Conservation (phyloP, 2,329 filamentous ascomycete species). For the Cladophialophora chaetospira region DNA sequence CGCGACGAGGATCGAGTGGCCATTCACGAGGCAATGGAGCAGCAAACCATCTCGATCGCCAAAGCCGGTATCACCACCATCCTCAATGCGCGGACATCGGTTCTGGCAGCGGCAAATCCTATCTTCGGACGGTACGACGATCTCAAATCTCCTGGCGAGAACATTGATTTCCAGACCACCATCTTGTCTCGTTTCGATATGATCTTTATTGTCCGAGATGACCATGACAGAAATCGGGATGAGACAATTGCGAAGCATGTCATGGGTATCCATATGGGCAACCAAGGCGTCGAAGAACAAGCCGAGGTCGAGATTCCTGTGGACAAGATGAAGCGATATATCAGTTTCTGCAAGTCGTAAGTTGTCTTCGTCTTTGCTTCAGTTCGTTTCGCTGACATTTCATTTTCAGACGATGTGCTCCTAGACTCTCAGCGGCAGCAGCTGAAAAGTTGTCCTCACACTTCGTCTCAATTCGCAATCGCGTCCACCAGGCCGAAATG, state of each 20-base stretch:
- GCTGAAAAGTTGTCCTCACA: constrained; percentile 95
- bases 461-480: constrained; percentile 92
- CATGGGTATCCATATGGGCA: constrained; percentile 95
- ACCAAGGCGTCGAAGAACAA: constrained; percentile 77
- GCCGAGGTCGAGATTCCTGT: constrained; percentile 86
- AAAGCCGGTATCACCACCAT: constrained; percentile 97
- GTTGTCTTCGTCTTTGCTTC: constrained; percentile 39
- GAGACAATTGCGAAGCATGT: constrained; percentile 95
- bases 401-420: constrained; percentile 74
- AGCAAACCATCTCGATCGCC: constrained; percentile 98
- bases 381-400: constrained; percentile 1
- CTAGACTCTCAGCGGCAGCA: constrained; percentile 83
- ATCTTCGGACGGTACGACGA: constrained; percentile 98
- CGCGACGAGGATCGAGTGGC: constrained; percentile 95
- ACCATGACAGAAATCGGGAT: constrained; percentile 85
- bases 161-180: constrained; percentile 98
- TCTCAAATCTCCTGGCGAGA: constrained; percentile 94
- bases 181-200: constrained; percentile 98
- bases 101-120: constrained; percentile 92
- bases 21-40: constrained; percentile 99
- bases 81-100: constrained; percentile 90
- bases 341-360: constrained; percentile 94
- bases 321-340: constrained; percentile 96
- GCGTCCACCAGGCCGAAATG: constrained; percentile 88
- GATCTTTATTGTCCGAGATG: constrained; percentile 98